A percentile compares a stretch with the other conserved stretches of the same genome.
Evolutionary conservation across 495 filamentous ascomycete genomes (phyloP).

Genomic region (Hypoxylon subgilvum): DNA sequence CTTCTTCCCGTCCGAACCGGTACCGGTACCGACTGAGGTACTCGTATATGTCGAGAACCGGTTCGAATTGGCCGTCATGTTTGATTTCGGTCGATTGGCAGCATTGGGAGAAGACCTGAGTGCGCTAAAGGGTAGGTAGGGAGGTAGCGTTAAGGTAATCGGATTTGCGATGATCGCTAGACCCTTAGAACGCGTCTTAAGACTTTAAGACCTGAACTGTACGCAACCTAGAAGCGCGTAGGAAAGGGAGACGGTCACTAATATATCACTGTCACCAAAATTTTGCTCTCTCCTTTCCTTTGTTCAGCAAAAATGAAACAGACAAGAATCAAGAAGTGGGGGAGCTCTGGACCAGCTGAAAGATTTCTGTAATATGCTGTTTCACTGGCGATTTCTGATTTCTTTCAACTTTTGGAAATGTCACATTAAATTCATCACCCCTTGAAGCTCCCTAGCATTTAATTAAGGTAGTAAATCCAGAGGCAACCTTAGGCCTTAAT

Average conservation of each 20-base stretch:
- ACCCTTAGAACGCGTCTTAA: slow-evolving; percentile 38
- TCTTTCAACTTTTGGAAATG: slow-evolving; percentile 14
- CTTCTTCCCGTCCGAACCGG: slow-evolving; percentile 53
- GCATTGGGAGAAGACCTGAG: slow-evolving; percentile 35
- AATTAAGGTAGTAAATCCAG: slow-evolving; percentile 6
- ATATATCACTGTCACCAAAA: slow-evolving; percentile 8
- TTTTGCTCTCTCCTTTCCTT: slow-evolving; percentile 8
- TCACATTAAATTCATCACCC: slow-evolving; percentile 22
- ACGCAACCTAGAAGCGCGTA: slow-evolving; percentile 25
- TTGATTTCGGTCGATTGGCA: slow-evolving; percentile 31
- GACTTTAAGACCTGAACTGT: background rate
- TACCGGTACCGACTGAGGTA: slow-evolving; percentile 51
- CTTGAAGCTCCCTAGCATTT: slow-evolving; percentile 36
- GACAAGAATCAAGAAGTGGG: background rate
- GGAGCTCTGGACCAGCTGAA: slow-evolving; percentile 5
- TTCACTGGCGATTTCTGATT: slow-evolving; percentile 13
- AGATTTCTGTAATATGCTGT: background rate
- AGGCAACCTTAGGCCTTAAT: slow-evolving; percentile 1
- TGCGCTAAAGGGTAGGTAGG: slow-evolving; percentile 6
- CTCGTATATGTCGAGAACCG: slow-evolving; percentile 61
- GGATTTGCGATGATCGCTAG: slow-evolving; percentile 22
- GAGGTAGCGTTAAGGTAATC: background rate
- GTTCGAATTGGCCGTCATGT: slow-evolving; percentile 63
- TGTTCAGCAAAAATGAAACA: slow-evolving; percentile 18
- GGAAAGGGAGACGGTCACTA: slow-evolving; percentile 28